Conservation (phyloP, 176 grass and related monocot genomes). For the Oryza longistaminata region DNA sequence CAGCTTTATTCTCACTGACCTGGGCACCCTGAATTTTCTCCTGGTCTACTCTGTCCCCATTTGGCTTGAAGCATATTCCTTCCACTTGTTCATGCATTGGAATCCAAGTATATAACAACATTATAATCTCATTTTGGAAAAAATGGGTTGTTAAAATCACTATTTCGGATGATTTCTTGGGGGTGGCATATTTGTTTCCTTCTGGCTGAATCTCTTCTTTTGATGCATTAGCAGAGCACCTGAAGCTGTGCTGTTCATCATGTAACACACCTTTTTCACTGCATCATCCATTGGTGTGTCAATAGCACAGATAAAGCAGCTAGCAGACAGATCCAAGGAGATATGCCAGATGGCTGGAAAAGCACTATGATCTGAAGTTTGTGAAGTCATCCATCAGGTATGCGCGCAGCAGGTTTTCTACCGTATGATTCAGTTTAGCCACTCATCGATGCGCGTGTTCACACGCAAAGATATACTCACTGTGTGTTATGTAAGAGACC, state of each 20-base stretch:
- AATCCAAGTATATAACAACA: neutral
- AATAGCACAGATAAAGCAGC: constrained; percentile 42
- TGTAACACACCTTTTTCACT: constrained; percentile 43
- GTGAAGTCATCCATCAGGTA: constrained; percentile 55
- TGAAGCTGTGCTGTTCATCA: constrained; percentile 53
- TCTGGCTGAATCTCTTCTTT: constrained; percentile 49
- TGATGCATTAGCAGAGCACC: constrained; percentile 51
- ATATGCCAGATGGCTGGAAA: constrained; percentile 48
- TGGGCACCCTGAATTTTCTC: constrained; percentile 26
- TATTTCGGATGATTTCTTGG: constrained; percentile 33
- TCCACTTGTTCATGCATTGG: constrained; percentile 1
- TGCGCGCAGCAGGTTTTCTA: constrained; percentile 30
- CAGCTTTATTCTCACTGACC: constrained; percentile 25
- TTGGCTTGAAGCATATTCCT: constrained; percentile 33
- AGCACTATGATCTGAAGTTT: constrained; percentile 52
- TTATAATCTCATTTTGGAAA: constrained; percentile 17
- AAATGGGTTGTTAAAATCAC: constrained; percentile 30
- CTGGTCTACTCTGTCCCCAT: constrained; percentile 15
- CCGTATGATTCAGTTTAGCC: constrained; percentile 22
- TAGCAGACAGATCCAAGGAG: constrained; percentile 49
- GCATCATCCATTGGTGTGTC: constrained; percentile 41
- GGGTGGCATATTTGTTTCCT: constrained; percentile 31
- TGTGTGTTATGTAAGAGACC: constrained; percentile 12
- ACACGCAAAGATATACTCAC: constrained; percentile 16
- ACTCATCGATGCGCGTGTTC: neutral